Evolutionary conservation across 2,329 filamentous ascomycete species (phyloP).

Genomic region (Immersiporthe knoxdaviesiana): DNA sequence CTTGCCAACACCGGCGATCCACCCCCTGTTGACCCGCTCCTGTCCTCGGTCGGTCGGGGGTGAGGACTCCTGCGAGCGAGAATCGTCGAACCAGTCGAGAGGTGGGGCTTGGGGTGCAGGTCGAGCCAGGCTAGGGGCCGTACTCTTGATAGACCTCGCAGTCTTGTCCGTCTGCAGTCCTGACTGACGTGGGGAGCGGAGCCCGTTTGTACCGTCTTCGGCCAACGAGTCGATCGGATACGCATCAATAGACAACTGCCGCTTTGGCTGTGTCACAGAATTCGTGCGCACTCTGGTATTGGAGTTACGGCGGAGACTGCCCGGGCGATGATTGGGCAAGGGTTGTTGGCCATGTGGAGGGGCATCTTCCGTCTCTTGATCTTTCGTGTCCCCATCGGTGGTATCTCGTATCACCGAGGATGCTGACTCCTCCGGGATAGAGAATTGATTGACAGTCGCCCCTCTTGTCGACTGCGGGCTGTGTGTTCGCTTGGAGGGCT

Average conservation of each 20-base stretch:
- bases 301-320: conserved; percentile 38
- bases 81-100: conserved; percentile 38
- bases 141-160: conserved; percentile 33
- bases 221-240: conserved; percentile 34
- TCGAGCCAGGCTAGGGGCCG: conserved; percentile 34
- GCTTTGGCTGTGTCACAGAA: conserved; percentile 36
- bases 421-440: conserved; percentile 24
- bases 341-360: conserved; percentile 9
- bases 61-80: conserved; percentile 17
- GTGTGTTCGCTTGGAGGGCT: conserved; percentile 7
- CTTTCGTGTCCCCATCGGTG: conserved; percentile 5
- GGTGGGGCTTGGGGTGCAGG: conserved; percentile 42
- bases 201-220: conserved; percentile 38
- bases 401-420: background rate
- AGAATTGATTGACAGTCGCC: conserved; percentile 15
- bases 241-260: conserved; percentile 40
- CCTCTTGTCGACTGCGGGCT: conserved; percentile 1
- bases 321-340: conserved; percentile 28
- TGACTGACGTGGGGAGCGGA: conserved; percentile 38
- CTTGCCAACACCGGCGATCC: background rate
- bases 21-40: conserved; percentile 27
- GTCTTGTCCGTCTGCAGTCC: conserved; percentile 33
- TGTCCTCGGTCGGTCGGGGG: conserved; percentile 25
- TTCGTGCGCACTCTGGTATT: conserved; percentile 40
- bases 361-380: conserved; percentile 18